These are phyloP conservation scores for Magnaporthiopsis rhizophila DNA, from an alignment of 2,329 filamentous ascomycete genomes.

Conservation along the genomic window DNA sequence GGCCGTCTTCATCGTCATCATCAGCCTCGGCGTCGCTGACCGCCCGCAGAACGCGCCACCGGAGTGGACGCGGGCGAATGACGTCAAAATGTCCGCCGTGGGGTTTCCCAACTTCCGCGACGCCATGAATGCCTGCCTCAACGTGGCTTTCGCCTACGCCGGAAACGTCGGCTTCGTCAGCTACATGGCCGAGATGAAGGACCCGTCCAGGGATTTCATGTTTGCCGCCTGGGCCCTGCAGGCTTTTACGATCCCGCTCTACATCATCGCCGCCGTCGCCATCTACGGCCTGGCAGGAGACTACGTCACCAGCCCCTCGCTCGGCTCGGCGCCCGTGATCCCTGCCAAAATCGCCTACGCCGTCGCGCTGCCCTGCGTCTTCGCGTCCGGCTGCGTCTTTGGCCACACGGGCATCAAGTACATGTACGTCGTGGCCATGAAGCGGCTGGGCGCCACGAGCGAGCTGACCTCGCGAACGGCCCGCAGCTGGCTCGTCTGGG, in stretches of 20 bases:
- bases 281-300: constrained; percentile 3
- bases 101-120: constrained; percentile 1
- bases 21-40: constrained; percentile 1
- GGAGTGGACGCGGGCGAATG: neutral
- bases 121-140: constrained; percentile 5
- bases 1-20: constrained; percentile 7
- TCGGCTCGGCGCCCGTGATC: neutral
- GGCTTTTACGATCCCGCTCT: constrained; percentile 1
- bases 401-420: constrained; percentile 7
- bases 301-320: constrained; percentile 3
- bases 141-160: constrained; percentile 5
- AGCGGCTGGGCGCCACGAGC: constrained; percentile 1
- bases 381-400: constrained; percentile 3
- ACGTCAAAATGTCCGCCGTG: neutral
- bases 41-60: neutral
- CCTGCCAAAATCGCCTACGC: constrained; percentile 4
- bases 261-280: constrained; percentile 5
- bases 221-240: constrained; percentile 1
- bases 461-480: constrained; percentile 5
- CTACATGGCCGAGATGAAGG: constrained; percentile 7
- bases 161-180: constrained; percentile 7
- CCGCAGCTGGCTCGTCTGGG: constrained; percentile 2
- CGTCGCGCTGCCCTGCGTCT: constrained; percentile 4
- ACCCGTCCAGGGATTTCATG: constrained; percentile 5
- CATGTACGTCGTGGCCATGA: constrained; percentile 6